Conservation (phyloP, 1,139 yeast genomes). For the Kazachstania sp. region DNA sequence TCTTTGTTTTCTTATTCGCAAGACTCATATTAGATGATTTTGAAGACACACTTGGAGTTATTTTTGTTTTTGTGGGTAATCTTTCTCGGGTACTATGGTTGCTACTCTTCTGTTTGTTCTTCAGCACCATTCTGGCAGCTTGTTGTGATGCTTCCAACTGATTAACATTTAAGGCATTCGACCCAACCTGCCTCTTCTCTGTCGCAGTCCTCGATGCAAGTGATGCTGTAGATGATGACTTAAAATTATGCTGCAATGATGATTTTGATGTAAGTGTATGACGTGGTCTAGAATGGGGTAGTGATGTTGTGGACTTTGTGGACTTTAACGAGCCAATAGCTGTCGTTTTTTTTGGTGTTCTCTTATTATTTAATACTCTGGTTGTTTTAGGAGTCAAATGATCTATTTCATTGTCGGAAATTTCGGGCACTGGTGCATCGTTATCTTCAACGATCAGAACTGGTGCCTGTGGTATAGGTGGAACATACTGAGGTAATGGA, state of each 20-base stretch:
- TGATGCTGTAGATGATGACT: constrained; percentile 1
- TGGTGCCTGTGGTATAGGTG: constrained; percentile 5
- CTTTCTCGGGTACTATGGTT: neutral
- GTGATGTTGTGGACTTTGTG: constrained; percentile 10
- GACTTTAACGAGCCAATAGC: constrained; percentile 1
- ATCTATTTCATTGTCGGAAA: neutral
- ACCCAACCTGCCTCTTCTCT: neutral
- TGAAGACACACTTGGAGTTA: neutral
- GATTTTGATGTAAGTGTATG: constrained; percentile 3
- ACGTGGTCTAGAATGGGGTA: neutral
- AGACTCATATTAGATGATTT: neutral
- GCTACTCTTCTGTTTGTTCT: neutral
- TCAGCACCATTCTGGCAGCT: constrained; percentile 2
- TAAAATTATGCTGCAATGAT: constrained; percentile 5
- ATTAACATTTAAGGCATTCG: neutral
- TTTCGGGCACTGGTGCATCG: neutral
- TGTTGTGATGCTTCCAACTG: constrained; percentile 1
- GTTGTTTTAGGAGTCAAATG: neutral
- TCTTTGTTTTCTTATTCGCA: neutral
- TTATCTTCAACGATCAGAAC: neutral
- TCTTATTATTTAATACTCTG: neutral
- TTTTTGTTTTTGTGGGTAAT: neutral
- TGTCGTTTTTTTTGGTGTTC: neutral
- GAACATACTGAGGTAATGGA: constrained; percentile 2
- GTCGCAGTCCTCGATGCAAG: neutral